Evolutionary conservation across 495 filamentous ascomycete species (phyloP).

Genomic region (Cercophora scortea): DNA sequence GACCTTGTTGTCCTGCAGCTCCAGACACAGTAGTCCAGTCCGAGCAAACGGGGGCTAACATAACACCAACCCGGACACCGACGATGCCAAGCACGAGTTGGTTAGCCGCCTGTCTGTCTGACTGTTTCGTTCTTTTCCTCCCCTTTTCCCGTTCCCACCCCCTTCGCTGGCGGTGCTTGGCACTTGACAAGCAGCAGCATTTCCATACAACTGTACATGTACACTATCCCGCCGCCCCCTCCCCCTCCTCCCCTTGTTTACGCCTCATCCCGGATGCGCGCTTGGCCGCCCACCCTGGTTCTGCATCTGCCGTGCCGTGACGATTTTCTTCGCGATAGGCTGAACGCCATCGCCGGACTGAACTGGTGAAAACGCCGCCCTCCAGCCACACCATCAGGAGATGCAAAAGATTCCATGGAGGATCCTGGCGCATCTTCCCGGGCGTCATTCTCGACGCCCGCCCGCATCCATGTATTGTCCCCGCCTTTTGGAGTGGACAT

Average conservation of each 20-base stretch:
- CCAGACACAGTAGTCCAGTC: neutral
- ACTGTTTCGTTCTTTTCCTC: no score
- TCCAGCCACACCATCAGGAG: neutral
- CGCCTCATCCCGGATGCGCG: neutral
- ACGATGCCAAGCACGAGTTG: no score
- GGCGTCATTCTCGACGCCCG: neutral
- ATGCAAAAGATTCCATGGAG: neutral
- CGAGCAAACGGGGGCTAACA: no score
- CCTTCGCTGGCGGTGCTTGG: no score
- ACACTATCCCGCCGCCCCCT: neutral
- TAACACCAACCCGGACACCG: no score
- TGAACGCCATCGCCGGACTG: neutral
- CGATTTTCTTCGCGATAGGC: conserved; percentile 6
- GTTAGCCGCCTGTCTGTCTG: no score
- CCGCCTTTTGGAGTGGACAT: neutral
- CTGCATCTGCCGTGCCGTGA: conserved; percentile 18
- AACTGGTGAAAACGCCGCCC: neutral
- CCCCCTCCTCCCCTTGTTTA: neutral
- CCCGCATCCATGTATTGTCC: neutral
- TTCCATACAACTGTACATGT: neutral
- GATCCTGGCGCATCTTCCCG: neutral
- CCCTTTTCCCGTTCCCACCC: neutral
- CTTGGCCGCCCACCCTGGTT: neutral
- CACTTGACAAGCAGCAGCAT: neutral
- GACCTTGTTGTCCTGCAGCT: neutral